Conservation (phyloP, 768 basidiomycete species). For the Mycena amicta region DNA sequence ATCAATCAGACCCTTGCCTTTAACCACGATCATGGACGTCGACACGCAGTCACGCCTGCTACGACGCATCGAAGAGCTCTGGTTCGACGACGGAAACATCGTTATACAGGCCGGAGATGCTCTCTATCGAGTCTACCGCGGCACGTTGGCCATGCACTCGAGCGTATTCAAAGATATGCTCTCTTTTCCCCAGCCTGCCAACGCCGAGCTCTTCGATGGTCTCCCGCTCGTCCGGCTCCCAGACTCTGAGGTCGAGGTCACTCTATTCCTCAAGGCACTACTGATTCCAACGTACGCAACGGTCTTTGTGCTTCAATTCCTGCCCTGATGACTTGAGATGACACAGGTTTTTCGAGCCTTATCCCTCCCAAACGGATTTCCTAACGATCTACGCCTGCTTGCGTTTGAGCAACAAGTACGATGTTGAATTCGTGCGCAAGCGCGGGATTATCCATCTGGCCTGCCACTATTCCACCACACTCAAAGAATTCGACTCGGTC, state of each 20-base stretch:
- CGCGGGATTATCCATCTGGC: slow-evolving; percentile 5
- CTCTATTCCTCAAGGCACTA: slow-evolving; percentile 5
- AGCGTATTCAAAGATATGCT: slow-evolving; percentile 11
- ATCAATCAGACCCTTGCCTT: no score
- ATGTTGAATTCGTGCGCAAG: slow-evolving; percentile 2
- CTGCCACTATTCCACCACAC: neutral
- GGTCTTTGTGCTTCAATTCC: neutral
- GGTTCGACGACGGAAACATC: slow-evolving; percentile 25
- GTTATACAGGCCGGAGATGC: slow-evolving; percentile 16
- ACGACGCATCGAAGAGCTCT: slow-evolving; percentile 6
- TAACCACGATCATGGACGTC: neutral
- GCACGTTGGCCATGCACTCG: slow-evolving; percentile 2
- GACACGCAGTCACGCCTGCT: no score
- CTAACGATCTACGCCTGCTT: neutral
- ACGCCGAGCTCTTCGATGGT: slow-evolving; percentile 11
- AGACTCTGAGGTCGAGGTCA: slow-evolving; percentile 12
- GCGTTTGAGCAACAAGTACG: slow-evolving; percentile 16
- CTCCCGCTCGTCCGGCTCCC: slow-evolving; percentile 18
- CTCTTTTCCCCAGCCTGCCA: slow-evolving; percentile 6
- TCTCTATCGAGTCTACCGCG: slow-evolving; percentile 18
- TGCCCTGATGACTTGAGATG: neutral
- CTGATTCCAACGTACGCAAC: slow-evolving; percentile 5
- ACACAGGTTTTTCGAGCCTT: slow-evolving; percentile 6
- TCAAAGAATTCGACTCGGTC: neutral
- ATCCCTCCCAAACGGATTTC: neutral